Evolutionary conservation across 169 alveolate species (phyloP), one percentile per base, ranked within the genome.

Genomic region (Plasmodium ovale): DNA sequence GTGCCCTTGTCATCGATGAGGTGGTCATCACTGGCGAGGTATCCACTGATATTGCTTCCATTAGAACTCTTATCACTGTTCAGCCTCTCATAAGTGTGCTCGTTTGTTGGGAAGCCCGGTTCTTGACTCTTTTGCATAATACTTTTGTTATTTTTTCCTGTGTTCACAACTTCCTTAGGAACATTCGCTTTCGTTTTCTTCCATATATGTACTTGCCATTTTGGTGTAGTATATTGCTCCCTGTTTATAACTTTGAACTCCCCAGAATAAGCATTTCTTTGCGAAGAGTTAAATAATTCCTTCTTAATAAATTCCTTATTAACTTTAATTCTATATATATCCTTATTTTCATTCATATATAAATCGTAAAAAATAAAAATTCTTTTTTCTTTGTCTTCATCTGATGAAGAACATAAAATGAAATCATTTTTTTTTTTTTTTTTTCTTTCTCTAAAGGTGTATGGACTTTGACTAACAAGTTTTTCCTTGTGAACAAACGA

Each of bases 371-470:
- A 85, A 70, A 85, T 60, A 27, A 85, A 69, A 31, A 19, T 68
- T 68, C 37, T 42, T 56, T 58, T 58, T 27, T 58, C 67, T 21
- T 35, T 25, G 37, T 85, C 10, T 25, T 85, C 74, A 54, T 85
- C 91, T 12, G 65, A 47, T 23, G 90, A 82, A 29, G 84, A 85
- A 51, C 64, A 68, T 23, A 44, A 68, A 33, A 53, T 62, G 33
- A 59, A 79, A 58, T 79, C 89, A 33, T 37, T 42, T 58, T 56
- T 39, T 27, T 68, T 39, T 85, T 33, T 85, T 58, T 85, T 85
- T 85, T 58, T 69, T 39, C 85, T 68, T 56, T 85, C 77, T 72
- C 91, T 53, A 62, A 85, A 85, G 25, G 65, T 68, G 58, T 85
- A 85, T 3, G 42, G 51, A 59, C 37, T 56, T 29, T 54, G 64